Base-by-base conservation (phyloP, 1,139 yeast genomes). In the Yamadazyma epiphylla region DNA sequence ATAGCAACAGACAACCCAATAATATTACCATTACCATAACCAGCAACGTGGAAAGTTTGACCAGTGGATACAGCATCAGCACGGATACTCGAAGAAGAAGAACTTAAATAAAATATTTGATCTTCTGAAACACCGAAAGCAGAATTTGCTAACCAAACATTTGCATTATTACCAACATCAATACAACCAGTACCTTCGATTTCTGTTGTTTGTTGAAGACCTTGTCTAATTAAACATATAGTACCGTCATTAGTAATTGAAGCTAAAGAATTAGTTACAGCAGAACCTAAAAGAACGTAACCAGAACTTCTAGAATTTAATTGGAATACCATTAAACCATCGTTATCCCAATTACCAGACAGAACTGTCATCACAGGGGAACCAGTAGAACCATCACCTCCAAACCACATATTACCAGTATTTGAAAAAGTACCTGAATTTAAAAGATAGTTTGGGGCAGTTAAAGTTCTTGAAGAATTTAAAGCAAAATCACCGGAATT, bases 11-110 rank as follows among this genome's bases (percentile, higher is more conserved):
- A 42, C 19, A 55, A 30, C 24, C 57, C 55, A 31, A 58, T 45
- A 10, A 41, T 35, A 30, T 55, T 59, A 9, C 55, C 55, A 30
- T 42, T 41, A 29, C 64, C 64, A 36, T 48, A 59, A n/a, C 62
- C 63, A 13, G 45, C 45, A 28, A 59, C 58, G 4, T 34, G 41
- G 40, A 43, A 51, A 8, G 56, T 35, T 34, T 46, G 42, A 9
- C 43, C 45, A 14, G 31, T 33, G 17, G 35, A 26, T 10, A 40
- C 24, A 17, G 36, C 45, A 15, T 35, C 36, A 10, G 45, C 46
- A 19, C 37, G 29, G 8, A 50, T 13, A 13, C 36, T 24, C 6
- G 55, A 48, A 6, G 30, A 5, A 3, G 42, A 13, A 4, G 39
- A 25, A 23, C 39, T 32, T 31, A 51, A 33, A 25, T 42, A 42